phyloP scores from a whole-genome alignment of 2,329 filamentous ascomycete species.

The Colletotrichum sidae region DNA sequence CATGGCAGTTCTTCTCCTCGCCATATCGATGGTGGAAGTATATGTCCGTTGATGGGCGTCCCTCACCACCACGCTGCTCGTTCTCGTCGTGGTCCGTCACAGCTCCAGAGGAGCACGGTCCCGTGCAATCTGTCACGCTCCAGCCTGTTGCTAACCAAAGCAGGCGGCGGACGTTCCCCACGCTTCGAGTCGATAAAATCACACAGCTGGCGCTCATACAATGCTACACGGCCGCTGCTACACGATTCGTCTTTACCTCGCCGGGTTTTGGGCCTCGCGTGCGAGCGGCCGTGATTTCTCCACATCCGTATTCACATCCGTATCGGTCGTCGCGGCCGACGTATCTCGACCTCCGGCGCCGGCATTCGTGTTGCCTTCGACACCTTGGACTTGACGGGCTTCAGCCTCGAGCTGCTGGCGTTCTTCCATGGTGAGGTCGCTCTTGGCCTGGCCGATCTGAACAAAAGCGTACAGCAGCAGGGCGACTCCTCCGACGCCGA shows the following conservation, averaged over 20 bases:
- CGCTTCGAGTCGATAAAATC: not conserved
- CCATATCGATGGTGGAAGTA: slow-evolving; percentile 8
- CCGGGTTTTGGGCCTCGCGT: slow-evolving; percentile 14
- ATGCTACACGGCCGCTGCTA: not conserved
- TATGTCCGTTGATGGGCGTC: not conserved
- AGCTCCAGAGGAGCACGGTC: not conserved
- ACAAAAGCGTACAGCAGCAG: slow-evolving; percentile 68
- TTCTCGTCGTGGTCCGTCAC: slow-evolving; percentile 4
- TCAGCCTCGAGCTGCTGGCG: slow-evolving; percentile 36
- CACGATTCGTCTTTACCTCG: slow-evolving; percentile 1
- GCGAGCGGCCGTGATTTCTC: slow-evolving; percentile 8
- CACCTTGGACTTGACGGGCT: not conserved
- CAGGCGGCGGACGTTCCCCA: not conserved
- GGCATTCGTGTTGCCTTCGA: not conserved
- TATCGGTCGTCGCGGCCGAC: slow-evolving; percentile 23
- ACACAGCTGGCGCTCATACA: not conserved
- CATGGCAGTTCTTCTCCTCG: slow-evolving; percentile 1
- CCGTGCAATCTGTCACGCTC: not conserved
- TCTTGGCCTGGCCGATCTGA: slow-evolving; percentile 40
- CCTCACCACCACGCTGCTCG: slow-evolving; percentile 1
- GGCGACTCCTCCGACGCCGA: slow-evolving; percentile 64
- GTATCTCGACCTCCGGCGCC: not conserved
- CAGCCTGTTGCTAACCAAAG: not conserved
- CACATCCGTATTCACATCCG: slow-evolving; percentile 24
- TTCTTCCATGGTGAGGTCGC: slow-evolving; percentile 40